A percentile compares a stretch with the other conserved stretches of the same genome.
phyloP scores from a whole-genome alignment of 805 yeast species.

The Candida chilensis region DNA sequence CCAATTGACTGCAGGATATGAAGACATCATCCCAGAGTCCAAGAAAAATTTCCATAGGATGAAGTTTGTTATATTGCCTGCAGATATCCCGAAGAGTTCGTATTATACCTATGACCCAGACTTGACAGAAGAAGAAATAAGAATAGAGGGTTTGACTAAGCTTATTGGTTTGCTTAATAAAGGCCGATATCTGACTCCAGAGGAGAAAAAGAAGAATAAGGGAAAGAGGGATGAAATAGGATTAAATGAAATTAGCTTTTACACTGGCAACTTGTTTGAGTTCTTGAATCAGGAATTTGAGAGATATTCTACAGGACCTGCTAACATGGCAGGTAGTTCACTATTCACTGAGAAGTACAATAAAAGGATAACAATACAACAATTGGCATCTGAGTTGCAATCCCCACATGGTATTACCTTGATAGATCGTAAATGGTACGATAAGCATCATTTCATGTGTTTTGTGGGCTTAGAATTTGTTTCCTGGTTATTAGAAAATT shows the following conservation, averaged over 20 bases:
- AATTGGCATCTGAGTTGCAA: slow-evolving; percentile 59
- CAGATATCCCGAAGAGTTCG: slow-evolving; percentile 54
- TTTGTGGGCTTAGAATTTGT: slow-evolving; percentile 84
- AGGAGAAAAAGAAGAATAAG: slow-evolving; percentile 22
- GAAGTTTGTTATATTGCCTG: slow-evolving; percentile 79
- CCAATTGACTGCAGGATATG: slow-evolving; percentile 86
- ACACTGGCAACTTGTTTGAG: slow-evolving; percentile 75
- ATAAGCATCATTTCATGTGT: slow-evolving; percentile 67
- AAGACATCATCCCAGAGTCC: slow-evolving; percentile 54
- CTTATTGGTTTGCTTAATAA: slow-evolving; percentile 55
- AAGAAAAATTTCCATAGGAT: slow-evolving; percentile 51
- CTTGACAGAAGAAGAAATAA: slow-evolving; percentile 73
- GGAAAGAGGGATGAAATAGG: slow-evolving; percentile 30
- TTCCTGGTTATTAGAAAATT: slow-evolving; percentile 72
- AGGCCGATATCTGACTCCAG: slow-evolving; percentile 36
- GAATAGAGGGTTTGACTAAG: slow-evolving; percentile 82
- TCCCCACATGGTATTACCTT: slow-evolving; percentile 55
- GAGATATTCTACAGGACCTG: slow-evolving; percentile 19
- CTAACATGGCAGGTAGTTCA: too few species aligned
- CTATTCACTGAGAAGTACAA: slow-evolving; percentile 15
- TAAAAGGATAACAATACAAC: slow-evolving; percentile 12
- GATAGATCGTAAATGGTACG: slow-evolving; percentile 86
- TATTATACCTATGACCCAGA: slow-evolving; percentile 46
- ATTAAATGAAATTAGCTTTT: slow-evolving; percentile 71
- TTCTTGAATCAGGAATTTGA: slow-evolving; percentile 50